Percentiles rank a stretch among this genome's conserved stretches.
phyloP scores from a whole-genome alignment of 495 filamentous ascomycete species.

The Trichoderma parareesei region DNA sequence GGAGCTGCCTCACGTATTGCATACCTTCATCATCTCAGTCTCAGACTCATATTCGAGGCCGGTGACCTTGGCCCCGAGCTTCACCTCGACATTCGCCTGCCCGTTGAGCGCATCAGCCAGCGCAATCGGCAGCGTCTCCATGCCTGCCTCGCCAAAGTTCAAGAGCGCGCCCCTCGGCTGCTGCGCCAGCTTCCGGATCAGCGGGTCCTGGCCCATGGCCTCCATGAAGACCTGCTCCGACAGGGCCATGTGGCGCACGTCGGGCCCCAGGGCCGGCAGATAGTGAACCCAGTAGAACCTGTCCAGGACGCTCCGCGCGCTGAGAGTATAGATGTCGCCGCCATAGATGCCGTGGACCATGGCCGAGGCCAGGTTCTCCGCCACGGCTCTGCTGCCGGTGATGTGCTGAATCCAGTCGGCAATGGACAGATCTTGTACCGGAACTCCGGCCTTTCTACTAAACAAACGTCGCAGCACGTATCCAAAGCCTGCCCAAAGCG shows the following conservation, averaged over 20 bases:
- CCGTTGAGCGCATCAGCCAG: constrained; percentile 34
- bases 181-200: constrained; percentile 10
- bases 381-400: constrained; percentile 43
- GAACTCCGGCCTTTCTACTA: background rate
- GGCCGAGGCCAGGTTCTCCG: constrained; percentile 70
- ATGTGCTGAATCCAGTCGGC: constrained; percentile 56
- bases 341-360: constrained; percentile 88
- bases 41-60: constrained; percentile 20
- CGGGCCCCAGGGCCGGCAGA: background rate
- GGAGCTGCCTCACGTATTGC: constrained; percentile 4
- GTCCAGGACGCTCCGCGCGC: constrained; percentile 26
- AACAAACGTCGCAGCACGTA: constrained; percentile 15
- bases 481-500: constrained; percentile 33
- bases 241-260: background rate
- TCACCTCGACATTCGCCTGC: constrained; percentile 47
- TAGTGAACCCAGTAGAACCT: constrained; percentile 7
- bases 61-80: constrained; percentile 32
- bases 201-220: constrained; percentile 38
- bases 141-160: constrained; percentile 49
- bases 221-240: constrained; percentile 15
- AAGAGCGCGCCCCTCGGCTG: constrained; percentile 22
- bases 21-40: constrained; percentile 16
- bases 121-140: constrained; percentile 38
- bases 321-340: constrained; percentile 79
- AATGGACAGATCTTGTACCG: constrained; percentile 58